A percentile compares a stretch with the other conserved stretches of the same genome.
Evolutionary conservation across 352 stramenopile genomes (phyloP).

Genomic region (Pythium chondricola): DNA sequence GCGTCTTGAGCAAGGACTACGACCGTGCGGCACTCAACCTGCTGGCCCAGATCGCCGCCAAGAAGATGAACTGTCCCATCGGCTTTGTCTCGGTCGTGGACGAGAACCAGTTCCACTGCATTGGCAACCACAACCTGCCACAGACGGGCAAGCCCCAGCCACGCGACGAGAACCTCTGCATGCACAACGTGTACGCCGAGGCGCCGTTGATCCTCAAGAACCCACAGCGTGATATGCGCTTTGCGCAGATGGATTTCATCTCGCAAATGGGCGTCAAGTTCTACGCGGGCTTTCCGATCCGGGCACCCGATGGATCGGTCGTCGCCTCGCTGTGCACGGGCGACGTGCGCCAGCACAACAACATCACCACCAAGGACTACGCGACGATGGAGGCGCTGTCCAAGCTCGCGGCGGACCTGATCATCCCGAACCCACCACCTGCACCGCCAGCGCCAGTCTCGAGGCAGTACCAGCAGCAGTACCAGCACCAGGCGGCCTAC

Average conservation of each 20-base stretch:
- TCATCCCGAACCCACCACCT: slow-evolving; percentile 4
- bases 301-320: slow-evolving; percentile 36
- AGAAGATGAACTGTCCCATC: slow-evolving; percentile 46
- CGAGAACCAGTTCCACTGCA: slow-evolving; percentile 37
- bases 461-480: no score
- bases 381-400: slow-evolving; percentile 58
- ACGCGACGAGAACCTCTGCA: slow-evolving; percentile 53
- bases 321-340: slow-evolving; percentile 39
- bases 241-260: slow-evolving; percentile 39
- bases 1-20: slow-evolving; percentile 34
- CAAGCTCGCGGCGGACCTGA: slow-evolving; percentile 43
- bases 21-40: slow-evolving; percentile 47
- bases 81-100: slow-evolving; percentile 59
- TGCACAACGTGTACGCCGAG: slow-evolving; percentile 52
- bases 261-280: slow-evolving; percentile 44
- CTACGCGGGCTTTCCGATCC: slow-evolving; percentile 58
- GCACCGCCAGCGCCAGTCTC: neutral
- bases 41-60: slow-evolving; percentile 44
- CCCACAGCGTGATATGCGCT: slow-evolving; percentile 55
- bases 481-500: no score
- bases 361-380: slow-evolving; percentile 66
- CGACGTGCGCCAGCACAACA: slow-evolving; percentile 36
- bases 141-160: slow-evolving; percentile 21
- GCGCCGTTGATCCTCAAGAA: slow-evolving; percentile 59
- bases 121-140: slow-evolving; percentile 37